phyloP scores from a whole-genome alignment of 495 filamentous ascomycete species.

The Articulospora tetracladia region DNA sequence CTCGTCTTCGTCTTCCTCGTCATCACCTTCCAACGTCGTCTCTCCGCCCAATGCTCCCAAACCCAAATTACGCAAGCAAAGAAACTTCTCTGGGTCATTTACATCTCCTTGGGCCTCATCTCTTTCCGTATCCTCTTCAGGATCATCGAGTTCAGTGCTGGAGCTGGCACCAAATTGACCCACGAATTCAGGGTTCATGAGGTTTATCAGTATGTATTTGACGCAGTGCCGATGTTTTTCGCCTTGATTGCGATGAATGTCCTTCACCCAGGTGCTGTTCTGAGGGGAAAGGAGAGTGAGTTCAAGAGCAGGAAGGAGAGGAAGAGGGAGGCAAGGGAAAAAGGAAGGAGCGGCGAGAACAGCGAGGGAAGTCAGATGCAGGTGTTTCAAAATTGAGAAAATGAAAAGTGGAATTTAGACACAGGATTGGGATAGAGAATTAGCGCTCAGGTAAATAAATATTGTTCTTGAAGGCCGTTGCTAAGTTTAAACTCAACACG shows the following conservation, averaged over 20 bases:
- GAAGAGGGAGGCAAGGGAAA: not conserved
- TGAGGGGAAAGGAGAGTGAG: conserved; percentile 30
- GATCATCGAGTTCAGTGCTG: conserved; percentile 46
- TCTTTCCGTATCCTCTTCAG: conserved; percentile 53
- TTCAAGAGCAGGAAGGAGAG: conserved; percentile 8
- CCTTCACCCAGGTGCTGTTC: conserved; percentile 46
- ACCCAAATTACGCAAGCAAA: conserved; percentile 7
- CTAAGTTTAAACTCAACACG: no score
- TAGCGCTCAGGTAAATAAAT: no score
- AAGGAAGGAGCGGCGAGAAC: not conserved
- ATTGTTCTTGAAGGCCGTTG: no score
- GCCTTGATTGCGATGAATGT: conserved; percentile 43
- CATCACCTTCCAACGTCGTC: conserved; percentile 28
- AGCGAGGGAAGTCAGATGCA: not conserved
- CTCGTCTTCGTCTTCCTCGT: conserved; percentile 36
- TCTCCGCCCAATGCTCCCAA: conserved; percentile 18
- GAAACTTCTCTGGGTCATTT: conserved; percentile 34
- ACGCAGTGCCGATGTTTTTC: conserved; percentile 50
- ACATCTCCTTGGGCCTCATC: conserved; percentile 36
- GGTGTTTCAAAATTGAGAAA: not conserved
- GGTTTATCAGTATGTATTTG: conserved; percentile 41
- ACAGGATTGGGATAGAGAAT: no score
- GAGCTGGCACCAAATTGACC: conserved; percentile 25
- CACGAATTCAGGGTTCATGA: conserved; percentile 45
- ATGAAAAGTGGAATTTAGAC: no score